These are phyloP conservation scores for Nitzschia sp. DNA, from an alignment of 108 stramenopile species.

Conservation along the genomic window DNA sequence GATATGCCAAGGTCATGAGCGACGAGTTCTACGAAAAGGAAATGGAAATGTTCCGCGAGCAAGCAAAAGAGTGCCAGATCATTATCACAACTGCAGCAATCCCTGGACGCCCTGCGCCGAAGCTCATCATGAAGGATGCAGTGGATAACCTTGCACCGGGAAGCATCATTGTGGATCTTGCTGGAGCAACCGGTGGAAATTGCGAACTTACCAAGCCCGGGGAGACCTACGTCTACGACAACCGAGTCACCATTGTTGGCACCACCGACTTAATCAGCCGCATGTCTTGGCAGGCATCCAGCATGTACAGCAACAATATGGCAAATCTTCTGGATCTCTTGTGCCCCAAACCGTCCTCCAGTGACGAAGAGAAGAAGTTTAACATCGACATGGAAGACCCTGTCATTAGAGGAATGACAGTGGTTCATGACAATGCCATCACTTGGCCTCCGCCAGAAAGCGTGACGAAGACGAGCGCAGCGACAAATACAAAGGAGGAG, in stretches of 20 bases:
- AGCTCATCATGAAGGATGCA: slow-evolving; percentile 81
- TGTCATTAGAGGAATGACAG: slow-evolving; percentile 69
- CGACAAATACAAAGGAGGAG: slow-evolving; percentile 8
- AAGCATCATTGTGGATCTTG: slow-evolving; percentile 88
- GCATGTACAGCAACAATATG: slow-evolving; percentile 87
- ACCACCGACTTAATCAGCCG: slow-evolving; percentile 69
- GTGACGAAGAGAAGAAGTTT: slow-evolving; percentile 36
- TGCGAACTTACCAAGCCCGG: slow-evolving; percentile 74
- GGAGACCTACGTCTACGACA: slow-evolving; percentile 53
- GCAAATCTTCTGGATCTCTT: slow-evolving; percentile 77
- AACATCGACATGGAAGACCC: slow-evolving; percentile 67
- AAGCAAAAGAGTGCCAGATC: slow-evolving; percentile 72
- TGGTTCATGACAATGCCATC: slow-evolving; percentile 44
- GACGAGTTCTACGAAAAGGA: slow-evolving; percentile 69
- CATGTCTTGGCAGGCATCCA: slow-evolving; percentile 79
- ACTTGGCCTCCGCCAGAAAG: slow-evolving; percentile 75
- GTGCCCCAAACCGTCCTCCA: slow-evolving; percentile 34
- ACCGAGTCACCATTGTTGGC: slow-evolving; percentile 84
- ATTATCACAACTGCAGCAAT: slow-evolving; percentile 92
- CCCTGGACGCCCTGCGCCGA: slow-evolving; percentile 82
- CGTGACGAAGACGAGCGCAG: slow-evolving; percentile 41
- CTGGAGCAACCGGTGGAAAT: slow-evolving; percentile 89
- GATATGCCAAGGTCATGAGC: slow-evolving; percentile 94
- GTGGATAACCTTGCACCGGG: slow-evolving; percentile 79
- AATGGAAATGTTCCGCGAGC: slow-evolving; percentile 73